Conservation (phyloP, 2,329 filamentous ascomycete species). For the Sporothrix humicola region DNA sequence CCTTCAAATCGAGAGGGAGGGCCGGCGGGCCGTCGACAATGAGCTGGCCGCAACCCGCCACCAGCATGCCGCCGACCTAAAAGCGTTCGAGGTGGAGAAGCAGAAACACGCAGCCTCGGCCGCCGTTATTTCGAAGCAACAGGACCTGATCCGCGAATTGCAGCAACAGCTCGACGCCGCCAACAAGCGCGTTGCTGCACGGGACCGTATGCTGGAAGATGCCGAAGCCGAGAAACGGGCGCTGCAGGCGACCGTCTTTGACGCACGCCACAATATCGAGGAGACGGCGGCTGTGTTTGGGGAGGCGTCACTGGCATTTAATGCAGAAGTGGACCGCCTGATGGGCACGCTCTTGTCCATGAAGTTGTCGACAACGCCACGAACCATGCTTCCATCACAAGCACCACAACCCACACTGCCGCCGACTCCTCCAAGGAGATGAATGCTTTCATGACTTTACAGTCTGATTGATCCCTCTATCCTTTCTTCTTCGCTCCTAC, state of each 20-base stretch:
- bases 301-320: constrained; percentile 12
- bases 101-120: neutral
- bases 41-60: neutral
- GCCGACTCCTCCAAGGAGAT: constrained; percentile 19
- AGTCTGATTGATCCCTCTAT: too few species aligned
- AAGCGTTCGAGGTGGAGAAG: neutral
- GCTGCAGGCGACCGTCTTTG: constrained; percentile 12
- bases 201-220: constrained; percentile 7
- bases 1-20: neutral
- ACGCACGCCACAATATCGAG: constrained; percentile 14
- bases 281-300: constrained; percentile 30
- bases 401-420: neutral
- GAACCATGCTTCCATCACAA: neutral
- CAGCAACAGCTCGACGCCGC: constrained; percentile 5
- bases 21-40: neutral
- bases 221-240: constrained; percentile 16
- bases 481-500: neutral
- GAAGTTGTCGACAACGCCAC: neutral
- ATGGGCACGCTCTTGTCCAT: constrained; percentile 19
- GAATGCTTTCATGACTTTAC: neutral
- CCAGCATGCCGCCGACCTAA: neutral
- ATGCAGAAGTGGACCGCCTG: constrained; percentile 2
- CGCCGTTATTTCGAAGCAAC: neutral
- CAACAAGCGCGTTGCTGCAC: neutral
- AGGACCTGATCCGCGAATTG: neutral